Evolutionary conservation across 208 protist genomes (phyloP), one percentile per base, ranked within the genome.

Genomic region (Wallacemonas sp.): DNA sequence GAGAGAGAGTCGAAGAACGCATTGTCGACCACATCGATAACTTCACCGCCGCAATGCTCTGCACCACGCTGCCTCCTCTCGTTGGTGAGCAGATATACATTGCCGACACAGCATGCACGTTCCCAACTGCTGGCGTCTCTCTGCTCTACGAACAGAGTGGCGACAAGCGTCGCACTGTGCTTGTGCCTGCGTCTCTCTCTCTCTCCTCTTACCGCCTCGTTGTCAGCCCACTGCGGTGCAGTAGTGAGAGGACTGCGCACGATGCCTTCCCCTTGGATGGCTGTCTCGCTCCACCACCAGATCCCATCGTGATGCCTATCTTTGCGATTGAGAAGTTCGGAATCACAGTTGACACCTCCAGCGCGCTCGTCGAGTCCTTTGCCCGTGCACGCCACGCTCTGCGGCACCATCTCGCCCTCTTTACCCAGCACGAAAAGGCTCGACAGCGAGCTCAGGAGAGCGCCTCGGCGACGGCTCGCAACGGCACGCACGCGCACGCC

Each of bases 281-380:
- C 17, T 4, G n/a, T n/a, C 26, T 47, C 0, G 61, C 53, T 53
- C 62, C 68, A 21, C 80, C 65, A 60, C 69, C 76, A n/a, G 62
- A 71, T 1, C 54, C 59, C 2, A 68, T 80, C 38, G 77, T 66
- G 26, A 74, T 90, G 51, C 84, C 87, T 9, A 66, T 88, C 33
- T 44, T 88, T 36, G 66, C 69, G 27, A 87, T 93, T 53, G 78
- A 77, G 19, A 72, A 61, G 15, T 90, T 74, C 79, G 70, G 69
- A 17, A 62, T 79, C 28, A 56, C 26, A 15, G 31, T 58, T 2
- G 51, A 58, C 30, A 58, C 51, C 14, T 58, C 51, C 15, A 58
- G 51, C n/a, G 51, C 51, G 30, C 30, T 58, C 12, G 28, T 58
- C 14, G 51, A 58, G n/a, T 58, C 51, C 28, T 58, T 42, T 19